These are phyloP conservation scores for Puccinia hordei DNA, from an alignment of 1,284 basidiomycete genomes.

Conservation along the genomic window DNA sequence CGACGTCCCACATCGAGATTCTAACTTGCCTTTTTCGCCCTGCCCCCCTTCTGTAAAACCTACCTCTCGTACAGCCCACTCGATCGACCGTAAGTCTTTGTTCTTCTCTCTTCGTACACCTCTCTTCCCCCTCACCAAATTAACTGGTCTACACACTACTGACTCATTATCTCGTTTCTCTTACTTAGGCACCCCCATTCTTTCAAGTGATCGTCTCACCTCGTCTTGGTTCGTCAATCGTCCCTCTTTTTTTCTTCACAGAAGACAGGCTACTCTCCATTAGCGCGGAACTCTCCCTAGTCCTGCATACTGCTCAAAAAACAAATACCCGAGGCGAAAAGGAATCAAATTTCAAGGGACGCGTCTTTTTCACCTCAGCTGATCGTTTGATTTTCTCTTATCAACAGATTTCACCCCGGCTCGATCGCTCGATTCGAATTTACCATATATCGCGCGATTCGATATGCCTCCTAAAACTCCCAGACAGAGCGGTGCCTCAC, in stretches of 20 bases:
- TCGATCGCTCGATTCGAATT: background rate
- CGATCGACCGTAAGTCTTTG: background rate
- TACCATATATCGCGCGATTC: background rate
- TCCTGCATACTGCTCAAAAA: background rate
- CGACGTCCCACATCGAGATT: too few species aligned
- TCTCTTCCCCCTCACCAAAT: background rate
- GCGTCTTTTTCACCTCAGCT: background rate
- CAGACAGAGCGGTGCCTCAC: constrained; percentile 27
- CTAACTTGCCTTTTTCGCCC: background rate
- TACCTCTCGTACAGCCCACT: background rate
- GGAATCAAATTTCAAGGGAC: background rate
- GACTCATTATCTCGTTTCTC: background rate
- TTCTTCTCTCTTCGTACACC: background rate
- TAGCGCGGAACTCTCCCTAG: too few species aligned
- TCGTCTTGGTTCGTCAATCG: background rate
- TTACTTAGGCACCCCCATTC: background rate
- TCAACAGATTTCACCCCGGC: background rate
- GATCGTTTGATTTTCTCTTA: background rate
- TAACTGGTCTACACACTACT: background rate
- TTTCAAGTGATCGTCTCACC: background rate
- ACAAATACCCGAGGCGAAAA: background rate
- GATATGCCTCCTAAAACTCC: constrained; percentile 36
- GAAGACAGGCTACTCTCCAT: background rate
- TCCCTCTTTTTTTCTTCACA: background rate
- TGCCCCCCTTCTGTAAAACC: background rate